phyloP scores from a whole-genome alignment of 163 green algal species.

The Trebouxia gelatinosa region DNA sequence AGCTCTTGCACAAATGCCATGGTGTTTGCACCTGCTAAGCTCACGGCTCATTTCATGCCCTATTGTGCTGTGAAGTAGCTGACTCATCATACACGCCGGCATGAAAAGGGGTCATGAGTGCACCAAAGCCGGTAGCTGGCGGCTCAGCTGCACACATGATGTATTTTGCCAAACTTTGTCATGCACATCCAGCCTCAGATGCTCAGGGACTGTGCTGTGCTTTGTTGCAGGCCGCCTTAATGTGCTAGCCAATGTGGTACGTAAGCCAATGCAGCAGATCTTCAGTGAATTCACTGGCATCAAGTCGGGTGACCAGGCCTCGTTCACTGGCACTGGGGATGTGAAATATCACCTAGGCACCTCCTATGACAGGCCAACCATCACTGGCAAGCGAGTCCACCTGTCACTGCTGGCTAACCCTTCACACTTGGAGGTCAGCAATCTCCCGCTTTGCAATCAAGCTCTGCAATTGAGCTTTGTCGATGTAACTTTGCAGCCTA shows the following conservation, averaged over 20 bases:
- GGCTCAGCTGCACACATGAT: no score
- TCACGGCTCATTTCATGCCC: no score
- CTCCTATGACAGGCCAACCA: slow-evolving; percentile 92
- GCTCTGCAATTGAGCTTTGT: no score
- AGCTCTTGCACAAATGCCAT: no score
- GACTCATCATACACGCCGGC: no score
- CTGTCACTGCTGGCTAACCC: slow-evolving; percentile 97
- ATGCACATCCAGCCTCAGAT: no score
- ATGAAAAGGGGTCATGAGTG: no score
- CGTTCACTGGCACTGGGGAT: slow-evolving; percentile 84
- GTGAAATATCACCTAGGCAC: slow-evolving; percentile 99
- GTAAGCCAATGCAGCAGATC: slow-evolving; percentile 97
- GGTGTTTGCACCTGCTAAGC: no score
- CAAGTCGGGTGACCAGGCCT: slow-evolving; percentile 41
- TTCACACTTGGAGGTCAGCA: slow-evolving; percentile 87
- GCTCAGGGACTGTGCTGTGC: no score
- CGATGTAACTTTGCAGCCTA: background rate
- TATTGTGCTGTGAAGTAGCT: no score
- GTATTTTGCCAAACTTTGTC: no score
- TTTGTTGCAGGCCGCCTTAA: slow-evolving; percentile 92
- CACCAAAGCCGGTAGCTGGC: no score
- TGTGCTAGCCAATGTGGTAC: slow-evolving; percentile 97
- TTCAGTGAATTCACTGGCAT: slow-evolving; percentile 91
- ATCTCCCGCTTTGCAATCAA: slow-evolving; percentile 43
- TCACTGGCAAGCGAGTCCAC: slow-evolving; percentile 87